Evolutionary conservation across 192 early-diverging fungal species (phyloP), one percentile per base, ranked within the genome.

Genomic region (Coemansia sp.): DNA sequence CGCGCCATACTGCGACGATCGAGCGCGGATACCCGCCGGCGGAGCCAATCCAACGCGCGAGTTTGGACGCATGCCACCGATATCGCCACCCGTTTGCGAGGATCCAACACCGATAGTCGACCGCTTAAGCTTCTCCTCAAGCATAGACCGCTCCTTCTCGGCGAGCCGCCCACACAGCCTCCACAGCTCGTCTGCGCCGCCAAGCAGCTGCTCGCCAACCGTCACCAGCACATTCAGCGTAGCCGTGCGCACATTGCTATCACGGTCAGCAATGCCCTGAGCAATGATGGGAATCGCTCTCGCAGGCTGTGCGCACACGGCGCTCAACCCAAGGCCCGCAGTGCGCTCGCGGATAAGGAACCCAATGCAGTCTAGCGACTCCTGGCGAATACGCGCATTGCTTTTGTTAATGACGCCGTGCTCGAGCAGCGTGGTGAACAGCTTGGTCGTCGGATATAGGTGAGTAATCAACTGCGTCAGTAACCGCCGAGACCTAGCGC

Each of bases 321-420:
- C 79, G 45, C 59, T 45, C 40, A 81, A 57, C 1, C 75, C 79
- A n/a, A 66, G 68, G 3, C 74, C 79, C 11, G 74, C 74, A 27
- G 79, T 68, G 54, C 75, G 75, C 70, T 83, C 81, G 44, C 94
- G 90, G 37, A 95, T 85, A 31, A 96, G 65, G 11, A 77, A 81
- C 9, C 85, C 88, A 3, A 96, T 73, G 59, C 93, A 92, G 51
- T 96, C 93, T 46, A 96, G 79, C 35, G 91, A 90, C 73, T 96
- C 95, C 2, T 88, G 88, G 21, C 95, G 85, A 2, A 89, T 85
- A 29, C 90, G 87, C 3, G 94, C 89, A 65, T 93, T 95, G 75
- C 89, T 92, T 53, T 90, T 91, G 37, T 88, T 75, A 3, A 62
- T 83, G 14, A 94, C 77, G 4, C 89, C 92, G 34, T 81, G 60